Conservation (phyloP, 2,329 filamentous ascomycete species). For the Sporothrix euskadiensis region DNA sequence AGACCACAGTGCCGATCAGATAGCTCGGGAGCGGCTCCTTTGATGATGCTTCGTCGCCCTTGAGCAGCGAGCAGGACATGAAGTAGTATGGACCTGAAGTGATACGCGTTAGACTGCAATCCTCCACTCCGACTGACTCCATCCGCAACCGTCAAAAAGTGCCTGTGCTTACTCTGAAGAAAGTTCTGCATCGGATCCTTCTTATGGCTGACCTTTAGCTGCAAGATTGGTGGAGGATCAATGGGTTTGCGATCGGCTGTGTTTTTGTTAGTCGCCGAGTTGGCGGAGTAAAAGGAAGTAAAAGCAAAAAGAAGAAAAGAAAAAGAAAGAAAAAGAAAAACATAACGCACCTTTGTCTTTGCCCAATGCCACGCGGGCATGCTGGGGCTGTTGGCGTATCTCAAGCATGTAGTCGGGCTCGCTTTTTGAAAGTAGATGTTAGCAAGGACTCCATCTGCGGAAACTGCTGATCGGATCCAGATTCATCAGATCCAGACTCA, state of each 20-base stretch:
- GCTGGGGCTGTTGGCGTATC: constrained; percentile 66
- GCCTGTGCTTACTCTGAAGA: constrained; percentile 56
- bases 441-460: not conserved
- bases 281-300: too few relatives aligned
- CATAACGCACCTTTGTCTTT: constrained; percentile 68
- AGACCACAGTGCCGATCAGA: constrained; percentile 71
- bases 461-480: too few relatives aligned
- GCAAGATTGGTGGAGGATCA: constrained; percentile 82
- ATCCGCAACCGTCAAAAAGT: too few relatives aligned
- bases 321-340: not conserved
- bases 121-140: not conserved
- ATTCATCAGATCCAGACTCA: not conserved
- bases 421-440: not conserved
- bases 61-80: constrained; percentile 48
- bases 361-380: constrained; percentile 67
- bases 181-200: constrained; percentile 51
- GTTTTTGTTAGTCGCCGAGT: not conserved
- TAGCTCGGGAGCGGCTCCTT: constrained; percentile 50
- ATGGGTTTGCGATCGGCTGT: constrained; percentile 75
- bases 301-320: not conserved
- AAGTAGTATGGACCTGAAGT: constrained; percentile 51
- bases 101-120: not conserved
- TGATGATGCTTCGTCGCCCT: constrained; percentile 45
- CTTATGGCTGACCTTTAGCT: constrained; percentile 57
- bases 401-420: constrained; percentile 38